Percentiles rank a stretch among this genome's conserved stretches.
These are phyloP conservation scores for Castanea mollissima DNA, from an alignment of 306 rosid genomes.

Conservation along the genomic window DNA sequence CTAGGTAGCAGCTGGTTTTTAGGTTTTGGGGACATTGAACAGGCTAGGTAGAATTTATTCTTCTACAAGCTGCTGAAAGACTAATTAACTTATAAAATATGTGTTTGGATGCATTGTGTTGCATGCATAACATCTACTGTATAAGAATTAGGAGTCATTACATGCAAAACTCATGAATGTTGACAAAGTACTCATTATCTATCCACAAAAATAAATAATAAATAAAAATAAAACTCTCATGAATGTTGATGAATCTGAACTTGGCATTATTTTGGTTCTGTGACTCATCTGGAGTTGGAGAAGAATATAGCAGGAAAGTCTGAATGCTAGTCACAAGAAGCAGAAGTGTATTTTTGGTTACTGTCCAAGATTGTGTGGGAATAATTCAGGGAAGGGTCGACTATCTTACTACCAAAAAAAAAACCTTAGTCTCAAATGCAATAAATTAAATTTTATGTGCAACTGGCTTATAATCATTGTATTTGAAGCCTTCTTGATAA, in stretches of 20 bases:
- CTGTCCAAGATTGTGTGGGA: not conserved
- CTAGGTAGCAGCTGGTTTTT: not conserved
- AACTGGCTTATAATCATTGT: not conserved
- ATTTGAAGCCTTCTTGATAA: not conserved
- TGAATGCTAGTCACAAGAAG: not conserved
- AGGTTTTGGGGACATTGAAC: constrained; percentile 12
- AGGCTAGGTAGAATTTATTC: constrained; percentile 8
- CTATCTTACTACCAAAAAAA: not conserved
- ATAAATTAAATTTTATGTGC: not conserved
- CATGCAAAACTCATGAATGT: not conserved
- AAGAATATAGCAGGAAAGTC: not conserved
- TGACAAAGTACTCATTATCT: not conserved
- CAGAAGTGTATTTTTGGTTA: not conserved
- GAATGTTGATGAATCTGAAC: not conserved
- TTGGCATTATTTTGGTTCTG: not conserved
- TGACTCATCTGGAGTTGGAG: not conserved
- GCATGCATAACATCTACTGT: not conserved
- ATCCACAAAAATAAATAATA: too few relatives aligned
- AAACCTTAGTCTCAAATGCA: not conserved
- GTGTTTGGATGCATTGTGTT: not conserved
- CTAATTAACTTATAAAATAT: not conserved
- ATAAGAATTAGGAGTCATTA: not conserved
- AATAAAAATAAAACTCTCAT: too few relatives aligned
- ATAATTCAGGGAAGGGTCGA: not conserved
- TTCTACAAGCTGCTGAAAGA: not conserved